phyloP scores from a whole-genome alignment of 768 basidiomycete genomes.

The Rhodotorula graminis region DNA sequence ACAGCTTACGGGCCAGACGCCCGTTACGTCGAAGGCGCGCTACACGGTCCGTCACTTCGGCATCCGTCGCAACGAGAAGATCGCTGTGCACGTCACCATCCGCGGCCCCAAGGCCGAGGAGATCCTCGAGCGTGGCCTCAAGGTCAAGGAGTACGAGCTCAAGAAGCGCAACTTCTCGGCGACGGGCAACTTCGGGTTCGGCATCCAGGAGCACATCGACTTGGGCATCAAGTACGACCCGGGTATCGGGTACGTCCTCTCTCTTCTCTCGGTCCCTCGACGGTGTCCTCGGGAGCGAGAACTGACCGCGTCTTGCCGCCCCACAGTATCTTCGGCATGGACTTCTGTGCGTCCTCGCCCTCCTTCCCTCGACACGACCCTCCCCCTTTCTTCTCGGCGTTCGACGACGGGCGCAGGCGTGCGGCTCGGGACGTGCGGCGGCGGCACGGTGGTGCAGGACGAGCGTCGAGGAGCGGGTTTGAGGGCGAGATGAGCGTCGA shows the following conservation, averaged over 20 bases:
- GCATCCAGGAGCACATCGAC: slow-evolving; percentile 84
- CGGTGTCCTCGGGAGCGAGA: neutral
- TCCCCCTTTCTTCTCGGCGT: too few species aligned
- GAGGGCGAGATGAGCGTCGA: too few species aligned
- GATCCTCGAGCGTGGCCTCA: slow-evolving; percentile 96
- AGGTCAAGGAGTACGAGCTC: slow-evolving; percentile 99
- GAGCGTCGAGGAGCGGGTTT: too few species aligned
- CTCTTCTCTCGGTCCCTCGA: neutral
- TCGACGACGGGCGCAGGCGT: too few species aligned
- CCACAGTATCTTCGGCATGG: slow-evolving; percentile 87
- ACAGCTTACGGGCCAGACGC: slow-evolving; percentile 98
- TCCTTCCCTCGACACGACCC: too few species aligned
- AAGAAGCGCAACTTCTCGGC: slow-evolving; percentile 95
- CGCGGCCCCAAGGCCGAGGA: slow-evolving; percentile 99
- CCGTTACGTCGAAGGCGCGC: slow-evolving; percentile 98
- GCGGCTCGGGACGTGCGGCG: too few species aligned
- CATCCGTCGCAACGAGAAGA: slow-evolving; percentile 99
- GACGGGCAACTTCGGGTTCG: slow-evolving; percentile 99
- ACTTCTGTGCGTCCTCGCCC: slow-evolving; percentile 64
- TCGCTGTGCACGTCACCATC: slow-evolving; percentile 82
- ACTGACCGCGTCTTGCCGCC: neutral
- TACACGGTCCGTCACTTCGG: slow-evolving; percentile 99
- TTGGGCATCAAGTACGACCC: slow-evolving; percentile 98
- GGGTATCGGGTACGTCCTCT: slow-evolving; percentile 60
- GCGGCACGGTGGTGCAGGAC: too few species aligned